Evolutionary conservation across 257 asterid species (phyloP).

Genomic region (Thymus mandschuricus): DNA sequence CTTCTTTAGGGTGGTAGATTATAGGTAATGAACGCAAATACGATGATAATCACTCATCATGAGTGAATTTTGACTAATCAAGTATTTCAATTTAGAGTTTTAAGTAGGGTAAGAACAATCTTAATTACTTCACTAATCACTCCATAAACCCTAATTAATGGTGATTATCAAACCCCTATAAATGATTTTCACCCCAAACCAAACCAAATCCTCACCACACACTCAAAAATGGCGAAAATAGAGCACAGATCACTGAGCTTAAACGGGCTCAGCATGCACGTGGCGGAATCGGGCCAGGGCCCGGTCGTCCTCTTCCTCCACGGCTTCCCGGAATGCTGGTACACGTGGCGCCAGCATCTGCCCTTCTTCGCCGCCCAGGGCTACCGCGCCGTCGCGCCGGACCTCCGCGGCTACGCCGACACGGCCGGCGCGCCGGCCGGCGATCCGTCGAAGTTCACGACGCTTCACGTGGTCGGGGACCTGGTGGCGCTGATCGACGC

Average conservation of each 20-base stretch:
- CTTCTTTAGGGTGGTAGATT: too few species aligned
- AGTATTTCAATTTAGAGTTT: too few species aligned
- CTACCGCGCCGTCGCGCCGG: constrained; percentile 71
- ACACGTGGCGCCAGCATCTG: constrained; percentile 87
- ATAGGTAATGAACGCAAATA: too few species aligned
- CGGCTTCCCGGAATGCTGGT: constrained; percentile 90
- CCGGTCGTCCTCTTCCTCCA: constrained; percentile 79
- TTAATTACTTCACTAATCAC: neutral
- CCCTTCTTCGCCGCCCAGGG: constrained; percentile 59
- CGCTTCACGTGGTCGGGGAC: constrained; percentile 68
- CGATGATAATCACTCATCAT: too few species aligned
- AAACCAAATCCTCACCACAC: too few species aligned
- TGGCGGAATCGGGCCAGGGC: constrained; percentile 66
- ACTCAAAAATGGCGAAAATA: constrained; percentile 46
- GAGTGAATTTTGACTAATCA: too few species aligned
- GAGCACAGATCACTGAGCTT: constrained; percentile 45
- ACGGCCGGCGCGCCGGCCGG: constrained; percentile 49
- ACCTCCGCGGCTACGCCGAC: constrained; percentile 85
- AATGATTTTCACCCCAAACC: neutral
- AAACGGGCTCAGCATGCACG: constrained; percentile 70
- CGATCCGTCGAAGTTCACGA: constrained; percentile 60
- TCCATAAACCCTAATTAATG: neutral
- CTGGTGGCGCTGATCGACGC: constrained; percentile 48
- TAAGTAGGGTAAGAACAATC: neutral
- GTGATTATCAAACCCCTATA: constrained; percentile 1